phyloP scores from a whole-genome alignment of 2,329 filamentous ascomycete species.

The Trichoderma arundinaceum region DNA sequence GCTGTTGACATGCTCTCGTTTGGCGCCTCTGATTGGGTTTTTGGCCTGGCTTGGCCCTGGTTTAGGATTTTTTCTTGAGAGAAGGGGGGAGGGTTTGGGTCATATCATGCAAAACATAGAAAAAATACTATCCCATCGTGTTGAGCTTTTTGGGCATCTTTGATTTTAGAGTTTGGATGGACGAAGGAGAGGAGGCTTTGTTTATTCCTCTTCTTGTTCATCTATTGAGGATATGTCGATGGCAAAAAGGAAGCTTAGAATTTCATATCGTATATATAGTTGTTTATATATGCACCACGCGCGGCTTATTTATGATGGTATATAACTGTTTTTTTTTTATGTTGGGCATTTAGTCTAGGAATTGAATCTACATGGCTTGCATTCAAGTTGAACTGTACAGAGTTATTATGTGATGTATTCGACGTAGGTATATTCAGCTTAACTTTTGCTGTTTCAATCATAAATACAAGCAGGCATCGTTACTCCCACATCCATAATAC shows the following conservation, averaged over 20 bases:
- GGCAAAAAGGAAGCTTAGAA: conserved; percentile 1
- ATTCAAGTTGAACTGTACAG: neutral
- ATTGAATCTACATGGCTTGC: conserved; percentile 9
- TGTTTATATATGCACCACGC: neutral
- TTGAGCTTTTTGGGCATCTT: neutral
- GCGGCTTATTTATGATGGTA: conserved; percentile 17
- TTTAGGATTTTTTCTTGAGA: neutral
- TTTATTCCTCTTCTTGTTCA: neutral
- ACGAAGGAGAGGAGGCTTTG: too few species aligned
- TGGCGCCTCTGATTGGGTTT: conserved; percentile 19
- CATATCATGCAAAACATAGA: conserved; percentile 6
- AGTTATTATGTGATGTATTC: too few species aligned
- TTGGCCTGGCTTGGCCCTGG: neutral
- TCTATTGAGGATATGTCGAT: conserved; percentile 5
- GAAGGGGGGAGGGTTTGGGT: neutral
- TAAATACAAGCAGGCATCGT: too few species aligned
- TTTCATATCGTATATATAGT: conserved; percentile 9
- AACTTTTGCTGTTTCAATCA: too few species aligned
- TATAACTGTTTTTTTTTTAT: neutral
- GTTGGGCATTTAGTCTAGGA: neutral
- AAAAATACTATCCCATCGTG: neutral
- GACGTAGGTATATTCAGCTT: too few species aligned
- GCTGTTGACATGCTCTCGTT: conserved; percentile 12
- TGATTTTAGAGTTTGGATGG: conserved; percentile 4
- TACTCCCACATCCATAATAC: too few species aligned